Base-by-base conservation (phyloP, 441 rosid genomes). In the Viola pubescens region DNA sequence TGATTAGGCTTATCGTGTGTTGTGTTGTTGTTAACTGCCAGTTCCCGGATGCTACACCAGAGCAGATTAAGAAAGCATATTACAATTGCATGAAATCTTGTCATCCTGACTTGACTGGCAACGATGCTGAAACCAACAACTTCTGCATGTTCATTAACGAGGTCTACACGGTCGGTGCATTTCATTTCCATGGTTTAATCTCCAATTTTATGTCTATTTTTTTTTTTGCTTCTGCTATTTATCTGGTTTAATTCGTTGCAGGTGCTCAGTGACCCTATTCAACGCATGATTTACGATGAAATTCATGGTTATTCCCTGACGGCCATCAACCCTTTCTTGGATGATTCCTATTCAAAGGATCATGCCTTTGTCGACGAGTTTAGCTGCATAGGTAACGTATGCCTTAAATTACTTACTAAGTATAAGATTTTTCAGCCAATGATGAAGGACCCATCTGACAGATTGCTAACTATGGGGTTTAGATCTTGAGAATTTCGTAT, bases 31-130 rank as follows among this genome's bases (percentile, higher is more conserved):
- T 52, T 54, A 37, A 14, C 4, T 40, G 50, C 48, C 69, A 92
- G 98, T 86, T 82, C 62, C 96, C 97, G 39, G 92, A 89, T 83
- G 96, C 98, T 13, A 78, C 92, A 11, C 86, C 76, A 4, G 86
- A 66, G 43, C 90, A 92, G 84, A 92, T 92, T 48, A 92, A 87
- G 83, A 84, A 84, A 73, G 96, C 98, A 0, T 89, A 92, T 63
- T 89, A 92, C 73, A 92, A 86, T 60, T 92, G 97, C 86, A 92
- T 92, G 96, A 92, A 87, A 70, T 82, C 85, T 52, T 92, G 98
- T 4, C 98, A 89, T 81, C 97, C 98, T 1, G 98, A 92, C 19
- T 76, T 92, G 73, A 92, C 96, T 53, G 98, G 97, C 3, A 57
- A 84, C 63, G 87, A 84, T 61, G 73, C 86, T 1, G 96, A 86